Evolutionary conservation across 805 yeast genomes (phyloP).

Genomic region (Candida arabinofermentans): DNA sequence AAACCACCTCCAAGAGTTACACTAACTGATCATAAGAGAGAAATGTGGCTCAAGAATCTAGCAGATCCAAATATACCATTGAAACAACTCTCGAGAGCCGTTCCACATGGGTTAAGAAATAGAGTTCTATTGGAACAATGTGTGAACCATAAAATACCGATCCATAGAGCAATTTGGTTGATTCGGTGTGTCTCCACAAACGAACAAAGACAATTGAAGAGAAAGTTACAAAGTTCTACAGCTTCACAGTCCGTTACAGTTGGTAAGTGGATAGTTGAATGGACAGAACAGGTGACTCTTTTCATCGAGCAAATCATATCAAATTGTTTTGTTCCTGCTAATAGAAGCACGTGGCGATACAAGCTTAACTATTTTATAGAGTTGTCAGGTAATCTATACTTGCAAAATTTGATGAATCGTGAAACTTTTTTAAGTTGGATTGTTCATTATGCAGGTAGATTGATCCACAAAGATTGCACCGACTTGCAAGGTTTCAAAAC

Average conservation of each 20-base stretch:
- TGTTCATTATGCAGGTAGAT: slow-evolving; percentile 43
- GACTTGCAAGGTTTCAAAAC: slow-evolving; percentile 19
- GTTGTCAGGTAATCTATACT: slow-evolving; percentile 60
- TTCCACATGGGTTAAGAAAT: slow-evolving; percentile 89
- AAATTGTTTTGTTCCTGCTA: slow-evolving; percentile 31
- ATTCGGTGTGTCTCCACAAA: slow-evolving; percentile 83
- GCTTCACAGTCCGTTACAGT: slow-evolving; percentile 35
- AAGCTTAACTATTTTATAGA: slow-evolving; percentile 58
- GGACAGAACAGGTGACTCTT: slow-evolving; percentile 82
- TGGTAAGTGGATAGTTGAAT: slow-evolving; percentile 70
- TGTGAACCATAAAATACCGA: slow-evolving; percentile 62
- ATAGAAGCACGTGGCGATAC: slow-evolving; percentile 38
- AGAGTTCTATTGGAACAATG: slow-evolving; percentile 71
- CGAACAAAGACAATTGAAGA: slow-evolving; percentile 57
- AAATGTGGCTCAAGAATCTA: slow-evolving; percentile 79
- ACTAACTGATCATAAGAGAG: slow-evolving; percentile 79
- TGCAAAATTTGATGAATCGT: slow-evolving; percentile 64
- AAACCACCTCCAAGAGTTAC: slow-evolving; percentile 89
- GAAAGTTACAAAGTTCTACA: slow-evolving; percentile 34
- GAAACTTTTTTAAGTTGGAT: slow-evolving; percentile 61
- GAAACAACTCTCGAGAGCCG: slow-evolving; percentile 62
- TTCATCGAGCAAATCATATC: slow-evolving; percentile 50
- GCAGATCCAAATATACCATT: slow-evolving; percentile 67
- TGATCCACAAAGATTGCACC: slow-evolving; percentile 12
- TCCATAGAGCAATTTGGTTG: slow-evolving; percentile 85